A percentile compares a stretch with the other conserved stretches of the same genome.
These are phyloP conservation scores for Eruca vesicaria DNA, from an alignment of 441 rosid species.

Conservation along the genomic window DNA sequence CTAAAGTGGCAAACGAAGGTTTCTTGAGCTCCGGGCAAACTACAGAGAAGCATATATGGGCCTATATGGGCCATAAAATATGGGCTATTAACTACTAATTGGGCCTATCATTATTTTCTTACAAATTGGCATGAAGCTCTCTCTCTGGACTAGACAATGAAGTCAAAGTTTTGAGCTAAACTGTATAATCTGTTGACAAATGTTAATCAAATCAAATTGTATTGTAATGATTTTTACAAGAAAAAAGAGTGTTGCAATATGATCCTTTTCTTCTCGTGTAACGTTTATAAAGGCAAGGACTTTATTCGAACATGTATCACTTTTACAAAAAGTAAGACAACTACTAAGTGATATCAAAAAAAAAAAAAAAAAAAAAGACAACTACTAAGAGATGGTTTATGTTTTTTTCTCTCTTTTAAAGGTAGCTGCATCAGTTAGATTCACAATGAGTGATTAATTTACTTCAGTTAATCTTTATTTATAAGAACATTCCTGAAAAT, in stretches of 20 bases:
- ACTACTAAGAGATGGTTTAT: not conserved
- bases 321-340: not conserved
- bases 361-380: no score
- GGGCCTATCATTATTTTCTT: not conserved
- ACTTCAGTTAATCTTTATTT: not conserved
- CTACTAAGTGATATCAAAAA: no score
- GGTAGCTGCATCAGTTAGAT: not conserved
- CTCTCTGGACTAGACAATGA: not conserved
- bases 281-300: slow-evolving; percentile 17
- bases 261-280: slow-evolving; percentile 23
- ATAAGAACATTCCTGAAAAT: not conserved
- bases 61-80: not conserved
- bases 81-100: not conserved
- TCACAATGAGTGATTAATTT: not conserved
- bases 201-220: not conserved
- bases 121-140: not conserved
- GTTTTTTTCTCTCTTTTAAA: not conserved
- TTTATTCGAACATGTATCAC: slow-evolving; percentile 6
- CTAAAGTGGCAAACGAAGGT: slow-evolving; percentile 15
- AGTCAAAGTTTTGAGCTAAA: not conserved
- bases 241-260: not conserved
- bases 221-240: not conserved
- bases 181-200: not conserved
- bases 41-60: slow-evolving; percentile 4
- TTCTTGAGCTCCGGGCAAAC: slow-evolving; percentile 41